phyloP scores from a whole-genome alignment of 345 rosid genomes.

The Isatis tinctoria region DNA sequence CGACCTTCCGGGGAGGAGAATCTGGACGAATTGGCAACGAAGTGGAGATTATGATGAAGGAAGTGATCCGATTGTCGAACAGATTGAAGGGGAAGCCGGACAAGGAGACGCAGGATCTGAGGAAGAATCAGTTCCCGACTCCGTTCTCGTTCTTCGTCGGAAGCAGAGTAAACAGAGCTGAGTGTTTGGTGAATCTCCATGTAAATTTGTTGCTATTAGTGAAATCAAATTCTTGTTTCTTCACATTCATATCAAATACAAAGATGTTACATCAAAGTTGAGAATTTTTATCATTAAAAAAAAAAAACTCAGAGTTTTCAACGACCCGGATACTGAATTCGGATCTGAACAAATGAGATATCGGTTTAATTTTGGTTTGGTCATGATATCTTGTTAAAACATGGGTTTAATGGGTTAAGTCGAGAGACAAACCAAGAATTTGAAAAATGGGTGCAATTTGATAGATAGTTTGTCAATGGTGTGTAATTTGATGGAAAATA shows the following conservation, averaged over 20 bases:
- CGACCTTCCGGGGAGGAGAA: slow-evolving; percentile 84
- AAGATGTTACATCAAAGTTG: not conserved
- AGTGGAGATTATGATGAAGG: slow-evolving; percentile 82
- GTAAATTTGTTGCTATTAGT: not conserved
- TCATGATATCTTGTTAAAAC: too few species aligned
- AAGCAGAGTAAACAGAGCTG: slow-evolving; percentile 34
- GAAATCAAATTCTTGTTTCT: not conserved
- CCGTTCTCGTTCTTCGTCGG: slow-evolving; percentile 95
- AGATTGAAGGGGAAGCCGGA: slow-evolving; percentile 85
- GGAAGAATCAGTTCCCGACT: slow-evolving; percentile 83
- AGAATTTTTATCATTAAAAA: too few species aligned
- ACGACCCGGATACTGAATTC: too few species aligned
- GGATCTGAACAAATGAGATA: too few species aligned
- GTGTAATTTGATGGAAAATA: too few species aligned
- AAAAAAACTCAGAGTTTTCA: too few species aligned
- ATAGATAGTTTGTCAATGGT: too few species aligned
- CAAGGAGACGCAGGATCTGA: slow-evolving; percentile 65
- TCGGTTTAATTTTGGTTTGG: too few species aligned
- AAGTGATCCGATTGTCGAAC: slow-evolving; percentile 80
- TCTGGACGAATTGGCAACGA: slow-evolving; percentile 64
- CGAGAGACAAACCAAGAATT: too few species aligned
- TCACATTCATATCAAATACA: not conserved
- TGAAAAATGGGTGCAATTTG: too few species aligned
- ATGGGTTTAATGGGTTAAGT: too few species aligned
- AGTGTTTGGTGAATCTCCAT: not conserved